Percentiles rank a stretch among this genome's conserved stretches.
Conservation (phyloP, 1,284 basidiomycete species). For the Tetrapyrgos nigripes region DNA sequence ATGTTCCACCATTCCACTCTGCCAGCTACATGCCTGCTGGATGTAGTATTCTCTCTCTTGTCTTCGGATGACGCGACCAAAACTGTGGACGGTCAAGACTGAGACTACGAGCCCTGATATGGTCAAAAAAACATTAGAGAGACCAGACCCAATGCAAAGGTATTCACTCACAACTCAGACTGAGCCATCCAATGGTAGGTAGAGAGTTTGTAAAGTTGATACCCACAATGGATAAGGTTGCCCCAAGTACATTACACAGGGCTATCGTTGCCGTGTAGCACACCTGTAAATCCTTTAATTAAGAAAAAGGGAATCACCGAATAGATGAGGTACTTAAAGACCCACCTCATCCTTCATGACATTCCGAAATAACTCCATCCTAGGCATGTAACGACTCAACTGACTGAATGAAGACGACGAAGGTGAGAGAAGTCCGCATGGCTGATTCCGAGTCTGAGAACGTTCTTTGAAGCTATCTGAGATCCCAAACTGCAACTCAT, state of each 20-base stretch:
- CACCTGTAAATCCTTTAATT: constrained; percentile 41
- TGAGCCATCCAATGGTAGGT: constrained; percentile 58
- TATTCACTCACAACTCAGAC: constrained; percentile 63
- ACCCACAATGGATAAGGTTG: constrained; percentile 57
- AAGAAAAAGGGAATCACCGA: constrained; percentile 14
- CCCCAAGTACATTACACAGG: constrained; percentile 53
- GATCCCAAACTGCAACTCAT: neutral
- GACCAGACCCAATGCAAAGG: neutral
- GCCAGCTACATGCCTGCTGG: constrained; percentile 44
- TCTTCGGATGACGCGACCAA: constrained; percentile 64
- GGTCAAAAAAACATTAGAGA: constrained; percentile 10
- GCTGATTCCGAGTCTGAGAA: constrained; percentile 4
- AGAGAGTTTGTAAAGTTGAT: constrained; percentile 51
- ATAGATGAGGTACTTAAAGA: neutral
- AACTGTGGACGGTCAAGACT: constrained; percentile 64
- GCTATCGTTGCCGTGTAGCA: constrained; percentile 64
- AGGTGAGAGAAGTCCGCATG: constrained; percentile 30
- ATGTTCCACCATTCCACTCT: constrained; percentile 7
- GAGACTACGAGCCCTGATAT: constrained; percentile 63
- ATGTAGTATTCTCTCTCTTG: constrained; percentile 66
- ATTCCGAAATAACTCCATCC: constrained; percentile 58
- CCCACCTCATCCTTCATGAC: constrained; percentile 69
- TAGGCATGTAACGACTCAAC: constrained; percentile 55
- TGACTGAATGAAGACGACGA: constrained; percentile 49
- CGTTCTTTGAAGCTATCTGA: neutral